Conservation (phyloP, 179 eudicot genomes). For the Spergularia azorica region DNA sequence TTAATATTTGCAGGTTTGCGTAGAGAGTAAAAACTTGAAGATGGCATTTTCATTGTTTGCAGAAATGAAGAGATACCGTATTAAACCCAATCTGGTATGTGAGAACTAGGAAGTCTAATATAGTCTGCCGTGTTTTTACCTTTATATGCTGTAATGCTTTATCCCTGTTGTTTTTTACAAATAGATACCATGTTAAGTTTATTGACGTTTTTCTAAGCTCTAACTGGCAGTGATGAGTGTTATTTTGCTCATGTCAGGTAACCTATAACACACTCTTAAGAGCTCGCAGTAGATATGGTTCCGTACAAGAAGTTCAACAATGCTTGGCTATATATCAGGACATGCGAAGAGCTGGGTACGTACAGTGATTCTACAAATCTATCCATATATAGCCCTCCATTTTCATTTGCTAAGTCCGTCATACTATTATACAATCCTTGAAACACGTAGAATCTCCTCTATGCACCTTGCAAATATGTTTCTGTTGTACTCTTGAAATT, state of each 20-base stretch:
- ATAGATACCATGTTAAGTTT: slow-evolving; percentile 8
- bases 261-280: slow-evolving; percentile 83
- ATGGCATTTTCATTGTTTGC: slow-evolving; percentile 72
- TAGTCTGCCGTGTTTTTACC: not conserved
- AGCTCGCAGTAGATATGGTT: slow-evolving; percentile 84
- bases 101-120: not conserved
- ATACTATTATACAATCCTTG: not conserved
- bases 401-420: not conserved
- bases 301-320: slow-evolving; percentile 81
- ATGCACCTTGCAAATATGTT: not conserved
- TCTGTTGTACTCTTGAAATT: not conserved
- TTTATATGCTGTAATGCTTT: not conserved
- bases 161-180: not conserved
- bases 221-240: slow-evolving; percentile 13
- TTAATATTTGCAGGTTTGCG: slow-evolving; percentile 58
- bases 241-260: slow-evolving; percentile 54
- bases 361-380: not conserved
- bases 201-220: not conserved
- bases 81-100: slow-evolving; percentile 85
- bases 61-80: slow-evolving; percentile 72
- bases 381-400: slow-evolving; percentile 2
- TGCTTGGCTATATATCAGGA: slow-evolving; percentile 89
- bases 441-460: not conserved
- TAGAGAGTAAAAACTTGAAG: slow-evolving; percentile 51
- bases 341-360: slow-evolving; percentile 92